Conservation (phyloP, 305 asterid genomes). For the Solanum chacoense region DNA sequence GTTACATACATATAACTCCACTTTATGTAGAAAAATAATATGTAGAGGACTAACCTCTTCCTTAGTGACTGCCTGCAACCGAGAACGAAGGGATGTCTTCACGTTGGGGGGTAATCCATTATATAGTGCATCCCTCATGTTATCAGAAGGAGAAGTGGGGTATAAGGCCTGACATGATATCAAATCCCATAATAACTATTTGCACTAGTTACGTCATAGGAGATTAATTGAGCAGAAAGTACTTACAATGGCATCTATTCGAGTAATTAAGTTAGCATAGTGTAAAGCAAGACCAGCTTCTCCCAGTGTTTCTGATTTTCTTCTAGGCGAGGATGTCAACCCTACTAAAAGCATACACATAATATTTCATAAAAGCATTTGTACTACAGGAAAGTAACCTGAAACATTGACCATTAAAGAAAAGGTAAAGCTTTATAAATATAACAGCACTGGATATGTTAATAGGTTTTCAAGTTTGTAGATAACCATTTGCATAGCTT, state of each 20-base stretch:
- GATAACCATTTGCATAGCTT: neutral
- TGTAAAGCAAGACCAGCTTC: conserved; percentile 89
- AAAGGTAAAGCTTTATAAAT: neutral
- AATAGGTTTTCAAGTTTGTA: neutral
- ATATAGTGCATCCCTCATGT: neutral
- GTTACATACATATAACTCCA: neutral
- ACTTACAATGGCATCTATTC: conserved; percentile 20
- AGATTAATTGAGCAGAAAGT: neutral
- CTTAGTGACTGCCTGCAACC: neutral
- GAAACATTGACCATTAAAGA: neutral
- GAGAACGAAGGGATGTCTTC: neutral
- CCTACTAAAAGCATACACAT: conserved; percentile 21
- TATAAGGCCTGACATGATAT: neutral
- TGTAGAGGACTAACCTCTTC: neutral
- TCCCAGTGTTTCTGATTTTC: conserved; percentile 69
- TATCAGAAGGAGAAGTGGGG: neutral
- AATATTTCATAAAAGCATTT: neutral
- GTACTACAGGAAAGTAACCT: neutral
- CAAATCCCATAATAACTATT: neutral
- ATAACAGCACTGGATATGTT: neutral
- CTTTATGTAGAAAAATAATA: neutral
- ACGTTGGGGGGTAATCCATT: neutral
- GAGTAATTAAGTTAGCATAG: conserved; percentile 84
- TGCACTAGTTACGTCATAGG: neutral
- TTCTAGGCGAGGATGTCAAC: conserved; percentile 21